Base-by-base conservation (phyloP, 2,329 filamentous ascomycete genomes). In the Colletotrichum somersetense region DNA sequence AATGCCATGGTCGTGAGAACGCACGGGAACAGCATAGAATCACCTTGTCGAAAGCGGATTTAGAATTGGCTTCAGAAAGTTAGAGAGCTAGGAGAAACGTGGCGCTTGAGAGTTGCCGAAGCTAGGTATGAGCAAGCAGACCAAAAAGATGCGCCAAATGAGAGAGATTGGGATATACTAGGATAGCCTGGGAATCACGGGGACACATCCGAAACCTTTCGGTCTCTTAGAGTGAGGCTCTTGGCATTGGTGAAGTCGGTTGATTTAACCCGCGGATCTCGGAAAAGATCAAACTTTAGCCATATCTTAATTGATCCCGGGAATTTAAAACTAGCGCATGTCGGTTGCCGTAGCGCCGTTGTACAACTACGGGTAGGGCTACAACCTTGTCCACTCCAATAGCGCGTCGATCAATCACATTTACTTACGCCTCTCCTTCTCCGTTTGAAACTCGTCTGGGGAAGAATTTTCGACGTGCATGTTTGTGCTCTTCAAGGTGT, bases 331-430 rank as follows among this genome's bases (percentile, higher is more conserved):
- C 5, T 30, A 14, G 7, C 5, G 6, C 23, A 30, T 30, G 48
- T 3, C 0, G 14, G 2, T 18, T 52, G 14, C 48, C 6, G 5
- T 2, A 14, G 11, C 3, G 5, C 3, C 5, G 23, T 1, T 16
- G 14, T 26, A 30, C 26, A 6, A 16, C 12, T 3, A 18, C 26
- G 12, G 11, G 23, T 30, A 52, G 14, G 30, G 12, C 23, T 7
- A 6, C n/a, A 4, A 30, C 30, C 23, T 52, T 23, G 14, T 30
- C 26, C 26, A 52, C 12, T 18, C 23, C 1, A 30, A 5, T 10
- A 5, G 3, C 12, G 12, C n/a, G 26, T 6, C n/a, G 12, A 26
- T 5, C 5, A 16, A 8, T 5, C 11, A 7, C 2, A 26, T 12
- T 52, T 14, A 52, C 23, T 18, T 4, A 10, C 23, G 50, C 23